These are phyloP conservation scores for Sinapis alba DNA, from an alignment of 441 rosid genomes.

Conservation along the genomic window DNA sequence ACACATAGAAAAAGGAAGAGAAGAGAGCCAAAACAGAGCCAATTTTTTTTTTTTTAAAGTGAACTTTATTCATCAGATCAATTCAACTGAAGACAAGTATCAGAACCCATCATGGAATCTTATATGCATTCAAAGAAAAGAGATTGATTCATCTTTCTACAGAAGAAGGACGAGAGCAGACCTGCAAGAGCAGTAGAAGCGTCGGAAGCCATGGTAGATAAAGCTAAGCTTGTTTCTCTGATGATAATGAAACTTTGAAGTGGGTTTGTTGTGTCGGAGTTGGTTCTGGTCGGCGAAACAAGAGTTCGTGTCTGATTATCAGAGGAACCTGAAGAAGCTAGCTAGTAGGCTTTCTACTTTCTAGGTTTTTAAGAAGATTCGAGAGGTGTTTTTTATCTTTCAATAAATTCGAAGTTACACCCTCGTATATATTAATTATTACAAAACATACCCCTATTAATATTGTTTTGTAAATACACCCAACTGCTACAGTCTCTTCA, in stretches of 20 bases:
- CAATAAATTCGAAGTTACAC: conserved; percentile 16
- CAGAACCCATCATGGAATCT: conserved; percentile 2
- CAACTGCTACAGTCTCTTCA: no score
- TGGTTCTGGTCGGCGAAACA: background rate
- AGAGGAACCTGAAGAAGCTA: conserved; percentile 14
- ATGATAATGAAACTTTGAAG: conserved; percentile 2
- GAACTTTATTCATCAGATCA: background rate
- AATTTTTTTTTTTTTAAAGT: no score
- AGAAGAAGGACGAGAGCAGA: conserved; percentile 28
- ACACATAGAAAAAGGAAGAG: background rate
- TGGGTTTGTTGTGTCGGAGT: background rate
- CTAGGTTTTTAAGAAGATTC: conserved; percentile 40
- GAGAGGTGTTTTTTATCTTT: conserved; percentile 14
- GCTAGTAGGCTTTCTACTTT: conserved; percentile 27
- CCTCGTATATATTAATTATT: background rate
- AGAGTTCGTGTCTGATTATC: conserved; percentile 28
- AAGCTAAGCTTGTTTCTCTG: background rate
- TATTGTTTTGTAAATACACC: background rate
- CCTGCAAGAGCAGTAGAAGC: conserved; percentile 75
- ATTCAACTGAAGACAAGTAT: conserved; percentile 2
- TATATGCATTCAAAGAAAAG: background rate
- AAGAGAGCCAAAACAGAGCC: no score
- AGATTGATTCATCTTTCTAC: background rate
- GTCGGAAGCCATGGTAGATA: conserved; percentile 57
- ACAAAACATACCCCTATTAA: conserved; percentile 11